A percentile compares a stretch with the other conserved stretches of the same genome.
Evolutionary conservation across 306 rosid species (phyloP).

Genomic region (Lupinus albus): DNA sequence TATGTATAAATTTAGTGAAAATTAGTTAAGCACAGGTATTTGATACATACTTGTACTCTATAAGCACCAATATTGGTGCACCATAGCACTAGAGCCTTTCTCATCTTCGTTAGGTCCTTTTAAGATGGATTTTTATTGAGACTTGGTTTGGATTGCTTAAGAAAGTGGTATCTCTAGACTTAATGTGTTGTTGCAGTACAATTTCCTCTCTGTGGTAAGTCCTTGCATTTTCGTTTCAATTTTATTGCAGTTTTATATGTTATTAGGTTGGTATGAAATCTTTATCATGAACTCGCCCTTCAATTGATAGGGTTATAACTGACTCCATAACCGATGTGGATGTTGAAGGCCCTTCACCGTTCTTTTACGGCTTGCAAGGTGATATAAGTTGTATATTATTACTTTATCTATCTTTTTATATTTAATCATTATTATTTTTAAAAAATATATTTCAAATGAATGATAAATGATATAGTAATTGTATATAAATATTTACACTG

Average conservation of each 20-base stretch:
- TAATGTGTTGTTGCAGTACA: conserved; percentile 1
- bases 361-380: background rate
- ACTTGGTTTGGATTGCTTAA: conserved; percentile 23
- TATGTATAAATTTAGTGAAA: too few relatives aligned
- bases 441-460: too few relatives aligned
- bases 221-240: background rate
- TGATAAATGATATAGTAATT: too few relatives aligned
- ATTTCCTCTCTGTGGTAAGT: background rate
- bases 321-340: background rate
- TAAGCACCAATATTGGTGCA: too few relatives aligned
- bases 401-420: too few relatives aligned
- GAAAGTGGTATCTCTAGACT: background rate
- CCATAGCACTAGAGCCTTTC: too few relatives aligned
- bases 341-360: background rate
- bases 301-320: background rate
- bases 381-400: too few relatives aligned
- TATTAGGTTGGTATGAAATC: background rate
- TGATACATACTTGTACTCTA: too few relatives aligned
- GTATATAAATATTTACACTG: too few relatives aligned
- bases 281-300: background rate
- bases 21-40: too few relatives aligned
- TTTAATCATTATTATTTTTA: too few relatives aligned
- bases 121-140: background rate
- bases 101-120: conserved; percentile 1
- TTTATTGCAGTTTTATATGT: background rate